Evolutionary conservation across 345 rosid species (phyloP).

Genomic region (Syzygium aromaticum): DNA sequence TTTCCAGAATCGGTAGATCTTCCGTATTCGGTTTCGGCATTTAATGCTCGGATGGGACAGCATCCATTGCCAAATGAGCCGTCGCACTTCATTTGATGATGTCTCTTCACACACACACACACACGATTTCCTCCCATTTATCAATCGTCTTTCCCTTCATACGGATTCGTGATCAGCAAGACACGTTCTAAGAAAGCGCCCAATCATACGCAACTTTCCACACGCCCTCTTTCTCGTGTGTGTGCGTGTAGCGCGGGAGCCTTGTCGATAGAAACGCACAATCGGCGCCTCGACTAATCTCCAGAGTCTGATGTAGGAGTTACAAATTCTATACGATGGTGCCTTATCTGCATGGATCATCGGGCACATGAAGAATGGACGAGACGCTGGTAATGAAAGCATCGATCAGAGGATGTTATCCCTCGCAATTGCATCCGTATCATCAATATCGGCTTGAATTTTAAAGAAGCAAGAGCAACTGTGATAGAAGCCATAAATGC

Average conservation of each 20-base stretch:
- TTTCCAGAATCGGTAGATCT: neutral
- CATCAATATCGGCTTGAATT: neutral
- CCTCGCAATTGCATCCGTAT: neutral
- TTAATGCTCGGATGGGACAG: neutral
- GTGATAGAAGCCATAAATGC: neutral
- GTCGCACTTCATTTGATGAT: too few relatives aligned
- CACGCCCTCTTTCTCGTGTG: neutral
- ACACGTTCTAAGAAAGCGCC: neutral
- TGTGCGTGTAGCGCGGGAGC: neutral
- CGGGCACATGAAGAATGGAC: neutral
- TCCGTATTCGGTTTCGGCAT: neutral
- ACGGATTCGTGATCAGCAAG: rapidly evolving
- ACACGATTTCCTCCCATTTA: neutral
- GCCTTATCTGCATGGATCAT: neutral
- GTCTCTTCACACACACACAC: too few relatives aligned
- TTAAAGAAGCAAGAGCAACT: neutral
- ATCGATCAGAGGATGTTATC: neutral
- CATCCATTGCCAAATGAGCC: neutral
- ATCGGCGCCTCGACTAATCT: neutral
- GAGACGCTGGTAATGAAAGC: neutral
- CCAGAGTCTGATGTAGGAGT: neutral
- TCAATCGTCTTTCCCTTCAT: neutral
- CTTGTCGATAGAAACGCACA: neutral
- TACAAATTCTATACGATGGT: too few relatives aligned
- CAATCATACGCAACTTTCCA: neutral